Percentiles rank a stretch among this genome's conserved stretches.
phyloP scores from a whole-genome alignment of 2,329 filamentous ascomycete genomes.

The Ascochyta lentis region DNA sequence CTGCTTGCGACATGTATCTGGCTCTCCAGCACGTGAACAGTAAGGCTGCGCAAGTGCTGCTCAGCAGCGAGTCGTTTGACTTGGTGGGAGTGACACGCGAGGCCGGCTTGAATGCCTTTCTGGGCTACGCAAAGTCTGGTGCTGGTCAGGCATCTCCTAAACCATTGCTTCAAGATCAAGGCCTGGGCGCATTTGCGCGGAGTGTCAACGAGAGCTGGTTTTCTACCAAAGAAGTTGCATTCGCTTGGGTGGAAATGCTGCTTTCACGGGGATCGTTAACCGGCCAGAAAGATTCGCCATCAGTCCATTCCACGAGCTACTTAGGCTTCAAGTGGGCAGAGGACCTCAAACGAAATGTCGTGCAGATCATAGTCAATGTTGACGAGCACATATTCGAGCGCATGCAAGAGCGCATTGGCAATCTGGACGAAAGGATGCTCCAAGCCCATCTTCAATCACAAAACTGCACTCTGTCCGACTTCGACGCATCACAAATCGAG shows the following conservation, averaged over 20 bases:
- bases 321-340: slow-evolving; percentile 62
- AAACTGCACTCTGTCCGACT: slow-evolving; percentile 29
- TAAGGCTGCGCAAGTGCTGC: slow-evolving; percentile 55
- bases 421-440: slow-evolving; percentile 40
- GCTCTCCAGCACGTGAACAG: slow-evolving; percentile 46
- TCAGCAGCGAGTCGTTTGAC: slow-evolving; percentile 58
- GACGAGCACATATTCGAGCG: slow-evolving; percentile 61
- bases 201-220: slow-evolving; percentile 56
- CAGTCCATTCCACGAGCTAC: slow-evolving; percentile 56
- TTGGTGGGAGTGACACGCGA: slow-evolving; percentile 58
- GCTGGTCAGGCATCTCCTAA: slow-evolving; percentile 50
- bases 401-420: slow-evolving; percentile 45
- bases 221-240: slow-evolving; percentile 59
- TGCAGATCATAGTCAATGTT: slow-evolving; percentile 60
- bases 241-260: slow-evolving; percentile 61
- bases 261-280: slow-evolving; percentile 51
- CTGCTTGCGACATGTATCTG: slow-evolving; percentile 53
- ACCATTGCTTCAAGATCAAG: slow-evolving; percentile 50
- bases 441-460: slow-evolving; percentile 22
- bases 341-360: slow-evolving; percentile 61
- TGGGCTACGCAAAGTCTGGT: slow-evolving; percentile 61
- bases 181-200: slow-evolving; percentile 51
- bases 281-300: slow-evolving; percentile 16
- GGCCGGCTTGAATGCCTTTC: slow-evolving; percentile 61
- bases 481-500: slow-evolving; percentile 54